Evolutionary conservation across 1,284 basidiomycete genomes (phyloP).

Genomic region (Clitocybe nebularis): DNA sequence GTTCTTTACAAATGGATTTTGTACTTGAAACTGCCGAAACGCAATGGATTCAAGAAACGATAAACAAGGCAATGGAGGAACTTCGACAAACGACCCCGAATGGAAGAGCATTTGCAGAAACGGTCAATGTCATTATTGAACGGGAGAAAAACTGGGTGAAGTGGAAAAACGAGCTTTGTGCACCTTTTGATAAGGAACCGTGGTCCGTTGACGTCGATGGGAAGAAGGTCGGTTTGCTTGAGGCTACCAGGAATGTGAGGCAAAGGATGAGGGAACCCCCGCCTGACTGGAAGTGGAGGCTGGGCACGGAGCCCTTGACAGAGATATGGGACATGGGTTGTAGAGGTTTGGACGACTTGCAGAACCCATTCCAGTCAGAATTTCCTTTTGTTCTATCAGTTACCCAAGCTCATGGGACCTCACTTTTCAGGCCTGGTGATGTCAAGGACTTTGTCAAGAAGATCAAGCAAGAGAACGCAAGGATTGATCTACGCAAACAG

Average conservation of each 20-base stretch:
- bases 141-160: slow-evolving; percentile 84
- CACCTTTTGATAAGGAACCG: slow-evolving; percentile 70
- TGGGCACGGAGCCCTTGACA: slow-evolving; percentile 64
- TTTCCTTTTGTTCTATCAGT: slow-evolving; percentile 4
- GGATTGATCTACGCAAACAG: slow-evolving; percentile 59
- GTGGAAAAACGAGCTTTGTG: slow-evolving; percentile 79
- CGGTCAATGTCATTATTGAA: slow-evolving; percentile 64
- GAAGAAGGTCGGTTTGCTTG: slow-evolving; percentile 52
- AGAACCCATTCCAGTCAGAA: slow-evolving; percentile 62
- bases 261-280: slow-evolving; percentile 51
- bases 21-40: slow-evolving; percentile 61
- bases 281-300: slow-evolving; percentile 54
- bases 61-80: slow-evolving; percentile 63
- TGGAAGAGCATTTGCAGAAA: slow-evolving; percentile 71
- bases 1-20: slow-evolving; percentile 78
- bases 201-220: slow-evolving; percentile 48
- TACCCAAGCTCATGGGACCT: slow-evolving; percentile 8
- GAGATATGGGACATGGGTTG: slow-evolving; percentile 82
- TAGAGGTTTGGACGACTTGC: slow-evolving; percentile 54
- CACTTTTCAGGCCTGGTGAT: slow-evolving; percentile 51
- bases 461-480: slow-evolving; percentile 60
- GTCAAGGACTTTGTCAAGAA: slow-evolving; percentile 70
- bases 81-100: slow-evolving; percentile 70
- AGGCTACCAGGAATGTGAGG: slow-evolving; percentile 51
- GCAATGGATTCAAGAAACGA: slow-evolving; percentile 72